Percentiles rank a stretch among this genome's conserved stretches.
These are phyloP conservation scores for Ambrosia artemisiifolia DNA, from an alignment of 129 eudicot species.

Conservation along the genomic window DNA sequence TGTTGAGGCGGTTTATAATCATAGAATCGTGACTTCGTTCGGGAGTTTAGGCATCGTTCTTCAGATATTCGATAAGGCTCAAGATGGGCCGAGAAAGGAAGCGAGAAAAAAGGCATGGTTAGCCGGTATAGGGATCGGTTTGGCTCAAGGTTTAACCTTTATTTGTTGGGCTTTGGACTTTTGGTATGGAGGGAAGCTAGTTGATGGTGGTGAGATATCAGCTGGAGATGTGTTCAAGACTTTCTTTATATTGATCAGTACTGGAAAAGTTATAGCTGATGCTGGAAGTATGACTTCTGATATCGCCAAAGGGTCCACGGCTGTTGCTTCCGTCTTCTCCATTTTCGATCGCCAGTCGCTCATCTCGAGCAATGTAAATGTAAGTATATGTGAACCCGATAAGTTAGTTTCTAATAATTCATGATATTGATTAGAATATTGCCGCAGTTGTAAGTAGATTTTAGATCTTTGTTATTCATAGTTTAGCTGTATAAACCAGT, in stretches of 20 bases:
- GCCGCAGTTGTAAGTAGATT: too few species aligned
- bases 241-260: slow-evolving; percentile 79
- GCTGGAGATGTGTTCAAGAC: slow-evolving; percentile 94
- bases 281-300: slow-evolving; percentile 99
- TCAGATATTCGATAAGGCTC: slow-evolving; percentile 74
- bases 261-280: slow-evolving; percentile 93
- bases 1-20: slow-evolving; percentile 82
- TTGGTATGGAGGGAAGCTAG: slow-evolving; percentile 87
- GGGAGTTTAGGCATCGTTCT: slow-evolving; percentile 68
- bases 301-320: slow-evolving; percentile 85
- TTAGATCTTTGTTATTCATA: too few species aligned
- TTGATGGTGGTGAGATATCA: slow-evolving; percentile 67
- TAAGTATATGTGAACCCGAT: slow-evolving; percentile 28
- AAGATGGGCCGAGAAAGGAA: slow-evolving; percentile 70
- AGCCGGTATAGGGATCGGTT: slow-evolving; percentile 88
- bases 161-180: slow-evolving; percentile 96
- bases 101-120: slow-evolving; percentile 77
- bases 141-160: slow-evolving; percentile 82
- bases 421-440: too few species aligned
- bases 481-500: too few species aligned
- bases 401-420: too few species aligned
- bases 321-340: slow-evolving; percentile 75
- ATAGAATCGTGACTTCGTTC: slow-evolving; percentile 78
- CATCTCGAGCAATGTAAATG: slow-evolving; percentile 38
- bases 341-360: slow-evolving; percentile 77